phyloP scores from a whole-genome alignment of 306 rosid species.

The Sicyos edulis region DNA sequence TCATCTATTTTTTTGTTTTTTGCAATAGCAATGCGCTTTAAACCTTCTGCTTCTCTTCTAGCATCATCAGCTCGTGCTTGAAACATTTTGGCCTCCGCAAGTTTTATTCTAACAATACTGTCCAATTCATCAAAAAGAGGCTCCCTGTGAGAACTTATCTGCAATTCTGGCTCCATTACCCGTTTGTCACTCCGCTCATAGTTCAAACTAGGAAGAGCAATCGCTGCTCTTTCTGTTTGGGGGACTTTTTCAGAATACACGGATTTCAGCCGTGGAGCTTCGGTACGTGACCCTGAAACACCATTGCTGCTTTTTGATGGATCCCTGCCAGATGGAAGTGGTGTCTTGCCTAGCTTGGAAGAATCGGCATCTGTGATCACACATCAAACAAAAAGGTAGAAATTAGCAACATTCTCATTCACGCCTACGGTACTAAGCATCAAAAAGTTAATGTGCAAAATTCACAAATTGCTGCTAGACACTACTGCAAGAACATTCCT shows the following conservation, averaged over 20 bases:
- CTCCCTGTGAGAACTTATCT: slow-evolving; percentile 55
- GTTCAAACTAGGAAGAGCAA: slow-evolving; percentile 52
- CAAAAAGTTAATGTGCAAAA: neutral
- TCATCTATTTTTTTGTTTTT: slow-evolving; percentile 82
- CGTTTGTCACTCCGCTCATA: slow-evolving; percentile 60
- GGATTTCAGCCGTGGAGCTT: slow-evolving; percentile 70
- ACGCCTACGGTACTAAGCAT: neutral
- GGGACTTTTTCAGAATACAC: slow-evolving; percentile 53
- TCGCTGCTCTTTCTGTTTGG: slow-evolving; percentile 53
- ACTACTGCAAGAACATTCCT: neutral
- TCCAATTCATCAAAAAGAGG: slow-evolving; percentile 80
- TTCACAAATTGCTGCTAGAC: neutral
- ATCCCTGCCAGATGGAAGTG: slow-evolving; percentile 49
- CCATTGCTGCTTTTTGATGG: slow-evolving; percentile 49
- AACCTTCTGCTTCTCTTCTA: slow-evolving; percentile 85
- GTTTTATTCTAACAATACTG: slow-evolving; percentile 69
- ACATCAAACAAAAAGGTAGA: slow-evolving; percentile 17
- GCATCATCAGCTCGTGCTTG: slow-evolving; percentile 89
- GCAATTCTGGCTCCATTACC: slow-evolving; percentile 51
- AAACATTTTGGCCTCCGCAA: slow-evolving; percentile 89
- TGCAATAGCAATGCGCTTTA: slow-evolving; percentile 75
- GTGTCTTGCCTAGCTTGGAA: slow-evolving; percentile 47
- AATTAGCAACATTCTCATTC: slow-evolving; percentile 22
- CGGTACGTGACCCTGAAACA: slow-evolving; percentile 71
- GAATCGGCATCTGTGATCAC: slow-evolving; percentile 61